Percentiles rank a stretch among this genome's conserved stretches.
These are phyloP conservation scores for Blastomyces silverae DNA, from an alignment of 2,329 filamentous ascomycete species.

Conservation along the genomic window DNA sequence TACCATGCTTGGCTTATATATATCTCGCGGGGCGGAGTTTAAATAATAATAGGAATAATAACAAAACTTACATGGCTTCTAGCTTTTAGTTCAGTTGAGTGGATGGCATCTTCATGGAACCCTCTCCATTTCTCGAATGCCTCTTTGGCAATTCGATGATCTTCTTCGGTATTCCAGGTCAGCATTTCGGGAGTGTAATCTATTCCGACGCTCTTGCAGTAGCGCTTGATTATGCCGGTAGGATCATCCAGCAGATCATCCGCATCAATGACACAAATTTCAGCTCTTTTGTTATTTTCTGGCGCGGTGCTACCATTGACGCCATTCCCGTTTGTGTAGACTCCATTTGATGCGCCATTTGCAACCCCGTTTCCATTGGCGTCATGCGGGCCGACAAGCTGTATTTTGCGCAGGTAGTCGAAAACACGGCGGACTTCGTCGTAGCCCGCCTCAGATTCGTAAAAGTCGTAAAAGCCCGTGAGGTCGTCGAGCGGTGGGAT, in stretches of 20 bases:
- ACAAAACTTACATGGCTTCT: conserved; percentile 38
- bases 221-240: conserved; percentile 64
- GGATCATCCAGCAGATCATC: conserved; percentile 90
- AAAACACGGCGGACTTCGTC: conserved; percentile 79
- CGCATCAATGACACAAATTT: conserved; percentile 83
- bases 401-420: conserved; percentile 66
- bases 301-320: conserved; percentile 22
- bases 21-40: too few species aligned
- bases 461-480: conserved; percentile 82
- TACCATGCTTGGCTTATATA: too few species aligned
- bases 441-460: conserved; percentile 84
- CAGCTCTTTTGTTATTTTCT: conserved; percentile 36
- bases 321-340: conserved; percentile 24
- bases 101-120: conserved; percentile 91
- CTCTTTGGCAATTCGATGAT: conserved; percentile 59
- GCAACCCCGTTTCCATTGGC: conserved; percentile 38
- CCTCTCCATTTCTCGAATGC: conserved; percentile 96
- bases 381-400: conserved; percentile 62
- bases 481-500: conserved; percentile 74
- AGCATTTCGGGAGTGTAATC: conserved; percentile 73
- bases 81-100: conserved; percentile 68
- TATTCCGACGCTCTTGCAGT: conserved; percentile 74
- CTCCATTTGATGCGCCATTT: conserved; percentile 29
- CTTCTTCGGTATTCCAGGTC: conserved; percentile 70
- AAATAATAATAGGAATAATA: too few species aligned